phyloP scores from a whole-genome alignment of 2,329 filamentous ascomycete genomes.

The Blastomyces emzantsi region DNA sequence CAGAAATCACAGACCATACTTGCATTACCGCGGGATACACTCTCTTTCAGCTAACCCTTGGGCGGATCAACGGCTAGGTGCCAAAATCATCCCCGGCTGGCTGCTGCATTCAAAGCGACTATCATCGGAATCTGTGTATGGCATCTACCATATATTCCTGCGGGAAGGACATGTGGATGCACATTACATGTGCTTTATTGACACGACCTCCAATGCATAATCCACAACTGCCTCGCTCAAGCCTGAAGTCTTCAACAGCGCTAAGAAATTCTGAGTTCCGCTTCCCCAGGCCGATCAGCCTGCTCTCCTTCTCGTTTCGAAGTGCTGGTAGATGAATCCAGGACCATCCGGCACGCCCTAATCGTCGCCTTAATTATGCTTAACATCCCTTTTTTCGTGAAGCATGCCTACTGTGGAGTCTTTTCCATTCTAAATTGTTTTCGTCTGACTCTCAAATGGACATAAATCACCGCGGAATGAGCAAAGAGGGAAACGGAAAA shows the following conservation, averaged over 20 bases:
- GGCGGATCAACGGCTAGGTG: background rate
- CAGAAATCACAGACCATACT: background rate
- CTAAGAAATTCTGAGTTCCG: background rate
- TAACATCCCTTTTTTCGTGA: background rate
- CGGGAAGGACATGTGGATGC: background rate
- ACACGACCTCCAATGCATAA: background rate
- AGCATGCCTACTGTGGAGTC: background rate
- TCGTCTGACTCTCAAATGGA: background rate
- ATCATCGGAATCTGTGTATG: background rate
- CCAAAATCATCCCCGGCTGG: background rate
- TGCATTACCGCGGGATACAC: background rate
- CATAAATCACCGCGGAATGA: background rate
- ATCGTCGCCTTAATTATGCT: background rate
- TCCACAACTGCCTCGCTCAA: background rate
- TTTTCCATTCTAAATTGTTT: background rate
- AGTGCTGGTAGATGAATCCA: background rate
- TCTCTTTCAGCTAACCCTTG: background rate
- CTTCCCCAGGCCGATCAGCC: background rate
- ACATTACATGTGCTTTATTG: background rate
- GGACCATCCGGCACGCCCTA: background rate
- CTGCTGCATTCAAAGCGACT: background rate
- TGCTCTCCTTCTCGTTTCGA: background rate
- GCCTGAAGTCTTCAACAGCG: background rate
- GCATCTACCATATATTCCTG: background rate
- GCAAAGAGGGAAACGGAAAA: background rate